phyloP scores from a whole-genome alignment of 1,139 yeast genomes.

The Yamadazyma atmosphaerica region DNA sequence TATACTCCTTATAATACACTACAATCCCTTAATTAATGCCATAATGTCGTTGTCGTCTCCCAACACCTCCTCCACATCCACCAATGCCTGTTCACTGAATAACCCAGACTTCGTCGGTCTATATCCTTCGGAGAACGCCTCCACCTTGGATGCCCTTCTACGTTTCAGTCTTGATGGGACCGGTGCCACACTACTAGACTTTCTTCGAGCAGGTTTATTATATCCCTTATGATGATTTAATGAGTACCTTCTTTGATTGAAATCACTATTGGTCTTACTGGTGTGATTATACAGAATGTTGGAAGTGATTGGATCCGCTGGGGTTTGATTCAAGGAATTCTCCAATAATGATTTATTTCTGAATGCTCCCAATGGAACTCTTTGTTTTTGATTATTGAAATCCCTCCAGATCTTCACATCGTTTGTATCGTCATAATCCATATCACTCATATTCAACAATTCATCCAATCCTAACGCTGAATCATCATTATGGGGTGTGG shows the following conservation, averaged over 20 bases:
- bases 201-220: conserved; percentile 10
- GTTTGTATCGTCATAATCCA: conserved; percentile 74
- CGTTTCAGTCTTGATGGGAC: conserved; percentile 30
- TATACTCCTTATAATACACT: conserved; percentile 20
- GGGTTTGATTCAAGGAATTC: conserved; percentile 22
- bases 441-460: conserved; percentile 79
- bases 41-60: conserved; percentile 49
- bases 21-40: conserved; percentile 47
- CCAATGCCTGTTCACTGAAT: conserved; percentile 69
- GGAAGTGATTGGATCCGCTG: conserved; percentile 22
- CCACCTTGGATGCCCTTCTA: conserved; percentile 64
- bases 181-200: conserved; percentile 8
- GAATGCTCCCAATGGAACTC: conserved; percentile 85
- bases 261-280: conserved; percentile 21
- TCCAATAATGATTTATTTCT: conserved; percentile 68
- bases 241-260: conserved; percentile 21
- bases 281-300: conserved; percentile 23
- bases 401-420: conserved; percentile 54
- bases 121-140: conserved; percentile 74
- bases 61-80: conserved; percentile 65
- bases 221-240: conserved; percentile 12
- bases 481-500: conserved; percentile 43
- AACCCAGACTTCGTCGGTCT: conserved; percentile 73
- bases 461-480: conserved; percentile 79
- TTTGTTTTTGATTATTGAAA: conserved; percentile 52